Percentiles rank a stretch among this genome's conserved stretches.
Evolutionary conservation across 2,329 filamentous ascomycete species (phyloP).

Genomic region (Cytospora schulzeri): DNA sequence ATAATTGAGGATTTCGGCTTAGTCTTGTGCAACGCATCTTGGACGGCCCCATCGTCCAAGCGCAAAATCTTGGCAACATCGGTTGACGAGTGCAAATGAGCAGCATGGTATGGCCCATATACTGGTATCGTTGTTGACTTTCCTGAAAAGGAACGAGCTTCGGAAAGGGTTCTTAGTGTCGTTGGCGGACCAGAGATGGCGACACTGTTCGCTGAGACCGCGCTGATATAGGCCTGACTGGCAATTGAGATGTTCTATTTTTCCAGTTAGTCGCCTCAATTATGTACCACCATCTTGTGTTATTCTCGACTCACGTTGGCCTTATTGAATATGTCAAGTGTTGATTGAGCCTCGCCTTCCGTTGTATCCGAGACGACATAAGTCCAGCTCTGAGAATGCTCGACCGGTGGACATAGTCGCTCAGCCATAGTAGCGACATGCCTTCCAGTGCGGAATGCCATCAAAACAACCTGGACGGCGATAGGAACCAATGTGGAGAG

Average conservation of each 20-base stretch:
- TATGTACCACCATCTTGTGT: too few species aligned
- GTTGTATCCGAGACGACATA: constrained; percentile 62
- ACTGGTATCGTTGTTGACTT: constrained; percentile 54
- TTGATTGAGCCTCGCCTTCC: constrained; percentile 52
- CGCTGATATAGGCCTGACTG: constrained; percentile 56
- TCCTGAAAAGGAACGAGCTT: constrained; percentile 42
- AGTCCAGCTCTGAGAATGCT: constrained; percentile 65
- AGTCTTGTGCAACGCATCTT: constrained; percentile 43
- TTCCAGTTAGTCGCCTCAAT: not conserved
- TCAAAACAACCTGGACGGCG: constrained; percentile 63
- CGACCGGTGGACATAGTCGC: constrained; percentile 42
- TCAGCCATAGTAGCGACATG: constrained; percentile 56
- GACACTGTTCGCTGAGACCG: constrained; percentile 49
- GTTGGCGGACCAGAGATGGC: constrained; percentile 58
- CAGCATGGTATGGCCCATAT: constrained; percentile 59
- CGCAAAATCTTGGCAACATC: constrained; percentile 50
- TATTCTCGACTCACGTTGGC: constrained; percentile 49
- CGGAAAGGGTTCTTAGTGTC: constrained; percentile 48
- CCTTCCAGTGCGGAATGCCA: constrained; percentile 66
- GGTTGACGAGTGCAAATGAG: constrained; percentile 50
- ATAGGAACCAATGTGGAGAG: constrained; percentile 63
- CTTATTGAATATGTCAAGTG: constrained; percentile 60
- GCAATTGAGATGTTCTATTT: constrained; percentile 46
- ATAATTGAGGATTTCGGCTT: constrained; percentile 52
- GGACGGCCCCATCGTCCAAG: constrained; percentile 44